phyloP scores from a whole-genome alignment of 2,329 filamentous ascomycete genomes.

The Penicillium sp. region DNA sequence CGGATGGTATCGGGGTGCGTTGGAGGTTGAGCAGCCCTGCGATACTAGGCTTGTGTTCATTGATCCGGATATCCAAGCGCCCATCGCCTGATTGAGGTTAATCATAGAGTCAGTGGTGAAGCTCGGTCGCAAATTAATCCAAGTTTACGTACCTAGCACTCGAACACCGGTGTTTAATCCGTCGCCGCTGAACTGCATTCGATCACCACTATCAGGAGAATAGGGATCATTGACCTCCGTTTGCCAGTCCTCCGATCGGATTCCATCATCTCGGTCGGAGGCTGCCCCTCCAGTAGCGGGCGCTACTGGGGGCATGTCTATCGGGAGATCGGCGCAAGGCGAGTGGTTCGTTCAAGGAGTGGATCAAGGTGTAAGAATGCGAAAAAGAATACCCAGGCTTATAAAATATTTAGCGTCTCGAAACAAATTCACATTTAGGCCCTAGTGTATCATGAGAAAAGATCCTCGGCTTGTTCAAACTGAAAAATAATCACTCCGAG shows the following conservation, averaged over 20 bases:
- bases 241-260: slow-evolving; percentile 8
- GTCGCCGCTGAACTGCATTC: slow-evolving; percentile 13
- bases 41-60: slow-evolving; percentile 29
- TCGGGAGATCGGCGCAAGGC: slow-evolving; percentile 11
- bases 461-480: neutral
- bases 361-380: neutral
- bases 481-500: slow-evolving; percentile 1
- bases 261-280: neutral
- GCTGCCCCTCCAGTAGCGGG: slow-evolving; percentile 2
- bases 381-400: neutral
- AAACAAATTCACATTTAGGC: neutral
- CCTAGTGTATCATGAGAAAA: neutral
- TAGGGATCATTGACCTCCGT: neutral
- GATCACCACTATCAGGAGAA: neutral
- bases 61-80: slow-evolving; percentile 31
- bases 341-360: neutral
- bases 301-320: slow-evolving; percentile 8
- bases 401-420: neutral
- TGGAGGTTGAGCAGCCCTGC: slow-evolving; percentile 28
- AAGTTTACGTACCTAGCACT: slow-evolving; percentile 4
- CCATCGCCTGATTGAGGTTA: slow-evolving; percentile 26
- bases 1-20: slow-evolving; percentile 18
- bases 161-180: slow-evolving; percentile 17
- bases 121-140: neutral
- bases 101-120: neutral